A percentile compares a stretch with the other conserved stretches of the same genome.
Conservation (phyloP, 2,329 filamentous ascomycete species). For the Sarocladium kiliense region DNA sequence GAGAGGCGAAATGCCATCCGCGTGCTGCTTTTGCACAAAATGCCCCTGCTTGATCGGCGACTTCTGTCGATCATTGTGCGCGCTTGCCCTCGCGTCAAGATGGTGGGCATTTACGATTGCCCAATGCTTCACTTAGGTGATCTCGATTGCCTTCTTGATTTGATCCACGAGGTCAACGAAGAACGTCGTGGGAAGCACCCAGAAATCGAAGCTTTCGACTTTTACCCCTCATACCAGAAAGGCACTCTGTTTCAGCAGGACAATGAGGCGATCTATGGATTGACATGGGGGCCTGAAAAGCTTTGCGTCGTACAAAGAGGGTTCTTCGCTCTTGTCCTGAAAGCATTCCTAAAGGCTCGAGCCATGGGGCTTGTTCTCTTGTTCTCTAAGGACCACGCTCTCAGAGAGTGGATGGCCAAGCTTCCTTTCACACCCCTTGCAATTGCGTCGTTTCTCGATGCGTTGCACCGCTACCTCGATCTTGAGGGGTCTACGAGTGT, state of each 20-base stretch:
- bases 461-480: conserved; percentile 23
- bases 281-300: conserved; percentile 20
- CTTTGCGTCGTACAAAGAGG: conserved; percentile 26
- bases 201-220: conserved; percentile 24
- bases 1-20: background rate
- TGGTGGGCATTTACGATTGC: conserved; percentile 32
- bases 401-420: conserved; percentile 22
- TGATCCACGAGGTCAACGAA: conserved; percentile 30
- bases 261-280: conserved; percentile 19
- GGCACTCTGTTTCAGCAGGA: conserved; percentile 18
- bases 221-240: conserved; percentile 26
- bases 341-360: conserved; percentile 27
- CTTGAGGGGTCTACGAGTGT: conserved; percentile 6
- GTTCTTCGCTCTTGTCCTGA: conserved; percentile 26
- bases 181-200: conserved; percentile 14
- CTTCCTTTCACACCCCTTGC: conserved; percentile 24
- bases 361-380: conserved; percentile 23
- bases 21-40: conserved; percentile 25
- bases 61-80: conserved; percentile 29
- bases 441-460: conserved; percentile 27
- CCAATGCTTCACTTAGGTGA: conserved; percentile 32
- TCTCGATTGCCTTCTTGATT: conserved; percentile 25
- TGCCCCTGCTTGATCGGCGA: conserved; percentile 26
- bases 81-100: conserved; percentile 23
- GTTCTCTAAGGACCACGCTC: conserved; percentile 24